These are phyloP conservation scores for Nitzschia putrida DNA, from an alignment of 108 stramenopile genomes.

Conservation along the genomic window DNA sequence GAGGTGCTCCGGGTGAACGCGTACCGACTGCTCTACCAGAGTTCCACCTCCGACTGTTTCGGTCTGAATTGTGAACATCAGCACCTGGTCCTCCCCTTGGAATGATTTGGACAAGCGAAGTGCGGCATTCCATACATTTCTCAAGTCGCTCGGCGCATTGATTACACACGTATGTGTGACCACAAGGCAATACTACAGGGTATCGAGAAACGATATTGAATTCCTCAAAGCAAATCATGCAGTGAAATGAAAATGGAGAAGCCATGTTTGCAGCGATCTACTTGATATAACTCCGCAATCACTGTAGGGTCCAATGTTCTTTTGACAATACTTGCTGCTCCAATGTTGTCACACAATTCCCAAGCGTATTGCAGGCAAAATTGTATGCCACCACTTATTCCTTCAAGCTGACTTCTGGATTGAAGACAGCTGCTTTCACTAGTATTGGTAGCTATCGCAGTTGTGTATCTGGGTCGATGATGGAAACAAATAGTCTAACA, in stretches of 20 bases:
- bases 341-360: no score
- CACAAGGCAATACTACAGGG: conserved; percentile 86
- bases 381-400: no score
- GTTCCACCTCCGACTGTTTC: conserved; percentile 9
- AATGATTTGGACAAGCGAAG: conserved; percentile 46
- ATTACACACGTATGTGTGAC: conserved; percentile 86
- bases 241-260: conserved; percentile 76
- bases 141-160: conserved; percentile 76
- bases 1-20: conserved; percentile 31
- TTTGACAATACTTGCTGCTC: no score
- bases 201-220: conserved; percentile 65
- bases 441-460: no score
- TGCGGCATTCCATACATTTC: conserved; percentile 87
- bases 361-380: no score
- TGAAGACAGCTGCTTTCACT: no score
- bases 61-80: conserved; percentile 1
- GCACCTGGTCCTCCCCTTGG: conserved; percentile 3
- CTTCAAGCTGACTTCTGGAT: no score
- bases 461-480: no score
- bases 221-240: conserved; percentile 86
- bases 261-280: conserved; percentile 21
- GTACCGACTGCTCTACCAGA: neutral
- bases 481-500: no score
- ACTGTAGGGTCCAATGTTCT: no score
- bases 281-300: no score